Conservation (phyloP, 2,329 filamentous ascomycete genomes). For the Reticulascus tulasneorum region DNA sequence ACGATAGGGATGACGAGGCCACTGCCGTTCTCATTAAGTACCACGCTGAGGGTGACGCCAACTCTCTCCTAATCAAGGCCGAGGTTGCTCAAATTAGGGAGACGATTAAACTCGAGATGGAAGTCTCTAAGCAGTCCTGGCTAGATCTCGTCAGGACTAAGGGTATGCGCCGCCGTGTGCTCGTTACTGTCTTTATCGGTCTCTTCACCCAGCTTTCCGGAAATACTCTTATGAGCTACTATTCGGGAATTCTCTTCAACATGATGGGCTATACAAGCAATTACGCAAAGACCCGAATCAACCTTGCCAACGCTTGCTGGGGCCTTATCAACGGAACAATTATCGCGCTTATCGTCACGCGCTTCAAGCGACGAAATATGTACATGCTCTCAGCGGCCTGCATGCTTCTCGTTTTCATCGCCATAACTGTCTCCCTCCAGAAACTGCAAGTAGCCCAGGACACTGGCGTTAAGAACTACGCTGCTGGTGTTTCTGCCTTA, state of each 20-base stretch:
- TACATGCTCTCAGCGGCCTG: conserved; percentile 46
- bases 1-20: conserved; percentile 54
- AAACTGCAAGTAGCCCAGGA: too few relatives aligned
- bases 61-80: conserved; percentile 48
- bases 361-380: conserved; percentile 39
- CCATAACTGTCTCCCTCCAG: conserved; percentile 44
- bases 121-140: conserved; percentile 47
- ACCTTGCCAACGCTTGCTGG: conserved; percentile 45
- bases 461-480: conserved; percentile 22
- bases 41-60: conserved; percentile 53
- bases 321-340: conserved; percentile 36
- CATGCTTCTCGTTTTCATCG: conserved; percentile 48
- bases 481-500: conserved; percentile 34
- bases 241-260: conserved; percentile 14
- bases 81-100: conserved; percentile 58
- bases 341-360: conserved; percentile 37
- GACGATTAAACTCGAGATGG: conserved; percentile 50
- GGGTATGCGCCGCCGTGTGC: conserved; percentile 44
- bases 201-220: conserved; percentile 50
- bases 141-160: conserved; percentile 43
- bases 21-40: conserved; percentile 53
- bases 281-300: conserved; percentile 38
- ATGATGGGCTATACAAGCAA: conserved; percentile 38
- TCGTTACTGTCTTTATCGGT: conserved; percentile 45
- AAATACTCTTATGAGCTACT: conserved; percentile 39